Base-by-base conservation (phyloP, 208 protist genomes). In the Leptomonas seymouri region DNA sequence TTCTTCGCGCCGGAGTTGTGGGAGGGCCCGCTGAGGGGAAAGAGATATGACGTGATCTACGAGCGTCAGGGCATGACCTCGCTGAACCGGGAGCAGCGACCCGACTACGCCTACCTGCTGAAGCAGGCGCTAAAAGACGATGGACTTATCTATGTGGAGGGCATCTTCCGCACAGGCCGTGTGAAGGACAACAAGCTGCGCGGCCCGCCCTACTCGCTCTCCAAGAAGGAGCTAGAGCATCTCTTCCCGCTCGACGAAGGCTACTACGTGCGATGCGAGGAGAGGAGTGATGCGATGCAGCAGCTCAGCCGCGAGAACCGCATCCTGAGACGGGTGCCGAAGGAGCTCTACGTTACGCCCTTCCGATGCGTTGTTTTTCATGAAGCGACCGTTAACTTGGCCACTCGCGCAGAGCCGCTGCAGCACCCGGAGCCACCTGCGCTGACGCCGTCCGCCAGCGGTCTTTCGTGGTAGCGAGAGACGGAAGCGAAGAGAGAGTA, bases 61-160 rank as follows among this genome's bases (percentile, higher is more conserved):
- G 92, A 97, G 67, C 85, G 89, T 1, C 89, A 97, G 66, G 89
- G 82, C 31, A 89, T 97, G 71, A 93, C 85, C 14, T 92, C 92
- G 15, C 67, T 97, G 14, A 88, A 93, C 49, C 80, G 76, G 20
- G 85, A 92, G 9, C 80, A 93, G 72, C 87, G 92, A 15, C 65
- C 73, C n/a, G 88, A 97, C 74, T 97, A 97, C 74, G 89, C 76
- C 12, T 85, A 84, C 65, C 67, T 97, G 46, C 69, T 97, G 61
- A 90, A 89, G 67, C 85, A 78, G n/a, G 92, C 86, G 23, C 62
- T 97, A 25, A 88, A 88, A 67, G 84, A 94, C 1, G 89, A 97
- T 44, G 92, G 92, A 3, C 54, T 97, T 20, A 80, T 95, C 16
- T 97, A 97, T 72, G 85, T 95, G 18, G 92, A 97, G 75, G 92